A percentile compares a stretch with the other conserved stretches of the same genome.
These are phyloP conservation scores for Trichocladium uniseriatum DNA, from an alignment of 495 filamentous ascomycete species.

Conservation along the genomic window DNA sequence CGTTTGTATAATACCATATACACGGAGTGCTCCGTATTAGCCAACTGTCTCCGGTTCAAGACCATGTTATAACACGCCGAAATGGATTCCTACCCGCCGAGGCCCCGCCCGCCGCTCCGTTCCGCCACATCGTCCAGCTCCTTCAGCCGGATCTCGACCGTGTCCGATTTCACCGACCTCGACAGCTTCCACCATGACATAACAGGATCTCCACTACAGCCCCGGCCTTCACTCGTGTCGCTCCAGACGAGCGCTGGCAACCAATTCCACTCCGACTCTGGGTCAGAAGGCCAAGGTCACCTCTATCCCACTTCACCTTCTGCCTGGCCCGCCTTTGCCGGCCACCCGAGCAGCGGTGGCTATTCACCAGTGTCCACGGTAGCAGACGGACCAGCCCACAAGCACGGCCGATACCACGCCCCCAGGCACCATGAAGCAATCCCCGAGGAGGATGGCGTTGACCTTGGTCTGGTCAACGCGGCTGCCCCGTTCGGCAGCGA, in stretches of 20 bases:
- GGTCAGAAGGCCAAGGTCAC: neutral
- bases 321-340: constrained; percentile 11
- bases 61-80: constrained; percentile 13
- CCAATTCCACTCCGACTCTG: neutral
- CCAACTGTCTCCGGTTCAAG: neutral
- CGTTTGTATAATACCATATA: no score
- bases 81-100: constrained; percentile 18
- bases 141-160: constrained; percentile 36
- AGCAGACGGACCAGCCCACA: constrained; percentile 3
- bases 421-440: constrained; percentile 30
- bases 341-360: constrained; percentile 15
- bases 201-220: constrained; percentile 15
- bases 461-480: constrained; percentile 30
- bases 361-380: constrained; percentile 28
- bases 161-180: constrained; percentile 32
- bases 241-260: constrained; percentile 29
- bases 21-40: no score
- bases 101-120: constrained; percentile 19
- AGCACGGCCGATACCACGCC: constrained; percentile 12
- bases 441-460: constrained; percentile 35
- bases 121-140: constrained; percentile 13
- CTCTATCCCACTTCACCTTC: constrained; percentile 5
- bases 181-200: constrained; percentile 21
- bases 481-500: constrained; percentile 26
- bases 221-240: constrained; percentile 36